Base-by-base conservation (phyloP, 345 rosid species). In the Reutealis trisperma region DNA sequence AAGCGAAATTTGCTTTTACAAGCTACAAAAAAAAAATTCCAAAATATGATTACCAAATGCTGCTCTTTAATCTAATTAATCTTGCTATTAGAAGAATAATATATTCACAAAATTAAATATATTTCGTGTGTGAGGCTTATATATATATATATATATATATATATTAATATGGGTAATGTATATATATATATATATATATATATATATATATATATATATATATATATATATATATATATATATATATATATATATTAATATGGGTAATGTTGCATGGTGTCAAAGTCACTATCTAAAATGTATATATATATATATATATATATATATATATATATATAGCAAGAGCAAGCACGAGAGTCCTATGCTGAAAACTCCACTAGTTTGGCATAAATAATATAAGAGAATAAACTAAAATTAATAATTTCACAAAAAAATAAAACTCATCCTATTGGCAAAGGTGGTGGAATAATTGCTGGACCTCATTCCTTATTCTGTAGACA, bases 381-480 rank as follows among this genome's bases (percentile, higher is more conserved):
- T n/a, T 16, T 30, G 34, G 41, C 13, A 71, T 21, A 37, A 63
- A 59, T 24, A 8, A 42, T 44, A 27, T 37, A 10, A 61, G 14
- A 30, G 42, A 70, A 70, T 70, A 70, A 70, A 71, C 12, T 16
- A 24, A 19, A 44, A 55, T 41, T 37, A 72, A 13, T 21, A 32
- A 57, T 6, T 4, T 58, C 19, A 42, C 30, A 60, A 58, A 22
- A 57, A 57, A 44, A 15, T 25, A 11, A 18, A n/a, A 45, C 41
- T 37, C 41, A 14, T 18, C 12, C 55, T 67, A 34, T 58, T 79
- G 62, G 70, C 74, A 14, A 74, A 69, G 67, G 49, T 54, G 70
- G 75, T 63, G 72, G 82, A 79, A 75, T 75, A 70, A 79, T 63
- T 24, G 71, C 59, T 75, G 78, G 75, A 75, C 78, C 75, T 75